Percentiles rank a stretch among this genome's conserved stretches.
Conservation (phyloP, 345 rosid genomes). For the Citrus medica region DNA sequence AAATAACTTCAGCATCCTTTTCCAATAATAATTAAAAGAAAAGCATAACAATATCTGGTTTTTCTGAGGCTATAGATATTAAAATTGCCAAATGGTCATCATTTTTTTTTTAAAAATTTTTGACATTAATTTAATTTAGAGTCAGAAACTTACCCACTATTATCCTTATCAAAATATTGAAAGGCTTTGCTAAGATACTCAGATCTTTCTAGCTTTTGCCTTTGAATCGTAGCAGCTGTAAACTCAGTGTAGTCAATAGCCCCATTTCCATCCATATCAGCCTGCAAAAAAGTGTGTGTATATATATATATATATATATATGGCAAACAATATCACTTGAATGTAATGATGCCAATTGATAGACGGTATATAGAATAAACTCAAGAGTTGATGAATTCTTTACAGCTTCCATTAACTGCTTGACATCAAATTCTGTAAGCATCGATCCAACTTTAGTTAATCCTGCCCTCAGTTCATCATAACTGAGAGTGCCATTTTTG, state of each 20-base stretch:
- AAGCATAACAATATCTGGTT: not conserved
- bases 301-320: too few species aligned
- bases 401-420: slow-evolving; percentile 93
- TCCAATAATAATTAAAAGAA: too few species aligned
- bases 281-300: slow-evolving; percentile 29
- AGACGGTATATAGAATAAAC: not conserved
- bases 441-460: slow-evolving; percentile 72
- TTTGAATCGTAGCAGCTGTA: slow-evolving; percentile 84
- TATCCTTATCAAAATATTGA: slow-evolving; percentile 80
- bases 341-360: not conserved
- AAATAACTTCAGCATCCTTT: too few species aligned
- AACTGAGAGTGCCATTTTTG: slow-evolving; percentile 78
- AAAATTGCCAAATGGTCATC: not conserved
- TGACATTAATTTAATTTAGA: not conserved
- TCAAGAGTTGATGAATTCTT: slow-evolving; percentile 13
- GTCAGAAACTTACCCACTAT: slow-evolving; percentile 55
- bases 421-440: slow-evolving; percentile 70
- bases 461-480: slow-evolving; percentile 70
- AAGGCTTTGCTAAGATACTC: slow-evolving; percentile 78
- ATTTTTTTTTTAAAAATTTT: too few species aligned
- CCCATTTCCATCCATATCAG: slow-evolving; percentile 91
- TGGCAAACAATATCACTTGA: not conserved
- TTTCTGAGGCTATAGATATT: not conserved
- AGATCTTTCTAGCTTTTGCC: slow-evolving; percentile 70
- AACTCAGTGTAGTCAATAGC: slow-evolving; percentile 81